A percentile compares a stretch with the other conserved stretches of the same genome.
These are phyloP conservation scores for Musa itinerans DNA, from an alignment of 176 grass and related monocot species.

Conservation along the genomic window DNA sequence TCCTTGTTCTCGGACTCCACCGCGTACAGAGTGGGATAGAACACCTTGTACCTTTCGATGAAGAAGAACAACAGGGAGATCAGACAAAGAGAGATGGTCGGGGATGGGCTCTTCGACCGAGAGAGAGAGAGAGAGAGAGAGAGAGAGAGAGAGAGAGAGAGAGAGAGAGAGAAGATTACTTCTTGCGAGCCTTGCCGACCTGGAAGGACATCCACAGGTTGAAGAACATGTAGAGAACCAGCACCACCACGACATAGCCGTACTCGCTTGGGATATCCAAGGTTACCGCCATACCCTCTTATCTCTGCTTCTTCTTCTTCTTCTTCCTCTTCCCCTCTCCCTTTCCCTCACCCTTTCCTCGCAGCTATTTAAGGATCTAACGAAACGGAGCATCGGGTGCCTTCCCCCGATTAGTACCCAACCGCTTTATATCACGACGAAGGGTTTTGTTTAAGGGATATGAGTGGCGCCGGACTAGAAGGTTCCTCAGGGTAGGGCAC, in stretches of 20 bases:
- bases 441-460: too few species aligned
- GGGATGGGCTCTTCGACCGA: too few species aligned
- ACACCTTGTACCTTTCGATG: constrained; percentile 67
- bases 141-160: background rate
- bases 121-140: background rate
- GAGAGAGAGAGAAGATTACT: constrained; percentile 24
- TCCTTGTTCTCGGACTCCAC: constrained; percentile 82
- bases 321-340: background rate
- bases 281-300: constrained; percentile 34
- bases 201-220: constrained; percentile 90
- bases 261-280: constrained; percentile 76
- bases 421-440: too few species aligned
- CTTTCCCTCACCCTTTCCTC: too few species aligned
- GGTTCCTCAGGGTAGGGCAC: too few species aligned
- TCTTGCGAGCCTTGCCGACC: constrained; percentile 63
- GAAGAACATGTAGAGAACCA: constrained; percentile 68
- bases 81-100: too few species aligned
- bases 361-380: too few species aligned
- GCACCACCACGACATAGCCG: constrained; percentile 62
- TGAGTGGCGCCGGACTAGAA: too few species aligned
- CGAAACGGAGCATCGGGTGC: too few species aligned
- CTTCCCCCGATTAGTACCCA: too few species aligned
- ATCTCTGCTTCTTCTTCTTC: background rate
- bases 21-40: constrained; percentile 63
- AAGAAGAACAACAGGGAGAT: too few species aligned